These are phyloP conservation scores for Euphorbia celastroides DNA, from an alignment of 441 rosid species.

Conservation along the genomic window DNA sequence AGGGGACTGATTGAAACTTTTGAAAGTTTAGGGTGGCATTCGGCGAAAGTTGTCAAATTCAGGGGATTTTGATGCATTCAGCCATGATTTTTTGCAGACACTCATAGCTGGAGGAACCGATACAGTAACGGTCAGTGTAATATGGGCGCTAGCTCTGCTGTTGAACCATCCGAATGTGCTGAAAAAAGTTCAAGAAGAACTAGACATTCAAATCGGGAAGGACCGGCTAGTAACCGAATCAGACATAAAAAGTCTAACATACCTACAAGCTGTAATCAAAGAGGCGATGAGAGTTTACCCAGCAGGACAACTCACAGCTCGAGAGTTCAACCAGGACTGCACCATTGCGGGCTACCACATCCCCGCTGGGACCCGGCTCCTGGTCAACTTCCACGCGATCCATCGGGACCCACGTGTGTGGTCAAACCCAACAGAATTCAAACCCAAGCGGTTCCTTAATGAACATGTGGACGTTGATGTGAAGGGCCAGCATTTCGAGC, in stretches of 20 bases:
- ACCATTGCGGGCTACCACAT: constrained; percentile 35
- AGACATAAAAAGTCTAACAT: constrained; percentile 35
- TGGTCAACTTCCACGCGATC: constrained; percentile 38
- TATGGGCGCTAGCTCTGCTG: constrained; percentile 30
- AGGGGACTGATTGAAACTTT: no score
- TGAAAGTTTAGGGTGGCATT: no score
- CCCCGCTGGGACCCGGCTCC: constrained; percentile 33
- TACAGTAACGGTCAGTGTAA: constrained; percentile 35
- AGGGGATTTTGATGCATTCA: no score
- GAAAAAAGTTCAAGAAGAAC: constrained; percentile 40
- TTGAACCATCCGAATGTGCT: constrained; percentile 34
- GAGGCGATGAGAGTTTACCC: constrained; percentile 48
- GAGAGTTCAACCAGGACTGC: constrained; percentile 43
- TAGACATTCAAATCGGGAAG: constrained; percentile 42
- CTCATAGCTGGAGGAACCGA: constrained; percentile 49
- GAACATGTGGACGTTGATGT: constrained; percentile 24
- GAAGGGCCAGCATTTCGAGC: constrained; percentile 27
- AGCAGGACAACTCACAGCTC: constrained; percentile 31
- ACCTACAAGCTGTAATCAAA: constrained; percentile 49
- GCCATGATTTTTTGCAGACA: constrained; percentile 22
- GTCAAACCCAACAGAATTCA: constrained; percentile 30
- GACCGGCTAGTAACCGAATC: constrained; percentile 41
- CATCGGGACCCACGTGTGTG: constrained; percentile 38
- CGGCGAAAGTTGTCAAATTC: no score
- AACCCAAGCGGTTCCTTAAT: constrained; percentile 37